Conservation (phyloP, 139 green algal genomes). For the Edaphochlamys debaryana region DNA sequence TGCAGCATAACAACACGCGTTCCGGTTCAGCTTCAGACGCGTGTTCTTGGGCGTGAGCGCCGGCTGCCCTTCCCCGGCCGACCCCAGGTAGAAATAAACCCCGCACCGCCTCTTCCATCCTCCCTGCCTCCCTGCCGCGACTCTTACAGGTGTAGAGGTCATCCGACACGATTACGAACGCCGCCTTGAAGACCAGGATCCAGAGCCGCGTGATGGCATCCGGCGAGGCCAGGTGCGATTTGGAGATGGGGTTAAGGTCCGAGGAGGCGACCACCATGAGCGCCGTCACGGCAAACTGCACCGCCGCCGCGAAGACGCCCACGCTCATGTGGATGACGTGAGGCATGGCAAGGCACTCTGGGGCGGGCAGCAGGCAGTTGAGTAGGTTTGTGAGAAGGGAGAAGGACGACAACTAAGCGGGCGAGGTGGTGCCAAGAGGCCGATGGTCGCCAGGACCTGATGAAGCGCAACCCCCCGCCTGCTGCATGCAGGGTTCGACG, state of each 20-base stretch:
- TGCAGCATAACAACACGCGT: no score
- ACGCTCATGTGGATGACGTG: constrained; percentile 36
- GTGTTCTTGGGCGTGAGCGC: no score
- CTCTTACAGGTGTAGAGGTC: no score
- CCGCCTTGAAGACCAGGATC: constrained; percentile 32
- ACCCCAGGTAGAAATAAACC: no score
- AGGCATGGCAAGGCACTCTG: constrained; percentile 29
- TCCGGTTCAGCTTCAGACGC: no score
- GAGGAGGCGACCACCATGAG: constrained; percentile 23
- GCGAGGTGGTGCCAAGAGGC: background rate
- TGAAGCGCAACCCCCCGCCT: background rate
- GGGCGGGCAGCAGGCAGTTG: background rate
- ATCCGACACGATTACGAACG: background rate
- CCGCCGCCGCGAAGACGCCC: background rate
- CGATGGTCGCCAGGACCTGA: background rate
- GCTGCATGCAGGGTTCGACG: no score
- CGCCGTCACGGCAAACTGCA: constrained; percentile 24
- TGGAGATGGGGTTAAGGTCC: constrained; percentile 28
- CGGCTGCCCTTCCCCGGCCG: no score
- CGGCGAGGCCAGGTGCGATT: constrained; percentile 8
- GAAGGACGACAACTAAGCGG: no score
- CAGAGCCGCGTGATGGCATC: constrained; percentile 22
- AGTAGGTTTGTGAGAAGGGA: background rate
- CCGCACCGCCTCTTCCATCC: no score
- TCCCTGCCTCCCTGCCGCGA: no score